phyloP scores from a whole-genome alignment of 164 flowering plant genomes.

The Macadamia integrifolia region DNA sequence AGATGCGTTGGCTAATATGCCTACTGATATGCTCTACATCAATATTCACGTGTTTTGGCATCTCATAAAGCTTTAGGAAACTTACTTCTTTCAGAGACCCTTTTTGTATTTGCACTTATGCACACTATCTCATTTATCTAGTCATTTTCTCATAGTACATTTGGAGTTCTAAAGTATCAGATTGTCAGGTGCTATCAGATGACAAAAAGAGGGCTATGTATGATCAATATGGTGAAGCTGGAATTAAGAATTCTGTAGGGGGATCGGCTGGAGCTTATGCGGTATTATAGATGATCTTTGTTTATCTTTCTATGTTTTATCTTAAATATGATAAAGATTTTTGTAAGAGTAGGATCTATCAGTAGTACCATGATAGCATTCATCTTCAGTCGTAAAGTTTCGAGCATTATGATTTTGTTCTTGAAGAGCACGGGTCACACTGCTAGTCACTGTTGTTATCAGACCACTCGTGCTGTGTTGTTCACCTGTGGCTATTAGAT shows the following conservation, averaged over 20 bases:
- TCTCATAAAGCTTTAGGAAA: background rate
- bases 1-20: too few relatives aligned
- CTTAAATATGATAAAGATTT: background rate
- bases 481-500: too few relatives aligned
- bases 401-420: background rate
- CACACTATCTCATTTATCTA: conserved; percentile 1
- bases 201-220: conserved; percentile 91
- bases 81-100: background rate
- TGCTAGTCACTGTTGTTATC: background rate
- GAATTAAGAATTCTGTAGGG: conserved; percentile 80
- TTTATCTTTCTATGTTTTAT: background rate
- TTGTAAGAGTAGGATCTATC: background rate
- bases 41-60: too few relatives aligned
- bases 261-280: conserved; percentile 71
- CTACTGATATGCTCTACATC: too few relatives aligned
- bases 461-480: too few relatives aligned
- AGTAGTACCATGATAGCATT: background rate
- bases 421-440: background rate
- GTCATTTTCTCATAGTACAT: conserved; percentile 10
- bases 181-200: conserved; percentile 96
- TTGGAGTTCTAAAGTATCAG: conserved; percentile 44
- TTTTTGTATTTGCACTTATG: background rate
- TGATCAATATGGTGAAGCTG: conserved; percentile 98
- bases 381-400: too few relatives aligned
- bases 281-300: conserved; percentile 38